Base-by-base conservation (phyloP, 2,329 filamentous ascomycete species). In the Elsinoe australis region DNA sequence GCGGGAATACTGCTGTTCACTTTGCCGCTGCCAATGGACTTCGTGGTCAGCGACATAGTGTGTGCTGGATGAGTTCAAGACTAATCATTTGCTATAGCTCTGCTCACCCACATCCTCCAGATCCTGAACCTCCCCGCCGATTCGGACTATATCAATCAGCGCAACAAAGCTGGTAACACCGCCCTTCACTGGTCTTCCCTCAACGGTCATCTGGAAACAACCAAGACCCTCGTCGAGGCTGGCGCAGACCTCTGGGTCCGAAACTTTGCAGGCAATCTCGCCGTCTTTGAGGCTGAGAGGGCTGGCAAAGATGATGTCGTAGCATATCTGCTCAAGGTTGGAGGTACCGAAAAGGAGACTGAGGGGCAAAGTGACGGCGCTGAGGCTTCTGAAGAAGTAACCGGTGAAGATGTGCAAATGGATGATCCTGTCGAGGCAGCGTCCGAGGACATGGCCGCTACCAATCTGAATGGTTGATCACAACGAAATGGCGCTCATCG, bases 11-110 rank as follows among this genome's bases (percentile, higher is more conserved):
- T 47, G 72, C 80, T 38, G 67, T 96, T 61, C 92, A 98, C 68
- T 95, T 94, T 79, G 87, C 89, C 5, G 82, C 87, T 18, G 92
- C 87, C 19, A 98, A 98, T 63, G 90, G 90, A 1, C 83, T 95
- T 61, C 60, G 78, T 52, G 84, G 87, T 89, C n/a, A n/a, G n/a
- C n/a, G n/a, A n/a, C n/a, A n/a, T n/a, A n/a, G n/a, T n/a, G n/a
- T n/a, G n/a, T n/a, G n/a, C n/a, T n/a, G n/a, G n/a, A n/a, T n/a
- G n/a, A n/a, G n/a, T n/a, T n/a, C n/a, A n/a, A n/a, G n/a, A n/a
- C n/a, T n/a, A n/a, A n/a, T n/a, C n/a, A n/a, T n/a, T 4, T n/a
- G 10, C 17, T 19, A n/a, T 41, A 54, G 54, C 54, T 14, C 49
- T 54, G 24, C 31, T 54, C 14, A 49, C 48, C 45, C 46, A 51